Percentiles rank a stretch among this genome's conserved stretches.
phyloP scores from a whole-genome alignment of 805 yeast species.

The Clavispora asparagi region DNA sequence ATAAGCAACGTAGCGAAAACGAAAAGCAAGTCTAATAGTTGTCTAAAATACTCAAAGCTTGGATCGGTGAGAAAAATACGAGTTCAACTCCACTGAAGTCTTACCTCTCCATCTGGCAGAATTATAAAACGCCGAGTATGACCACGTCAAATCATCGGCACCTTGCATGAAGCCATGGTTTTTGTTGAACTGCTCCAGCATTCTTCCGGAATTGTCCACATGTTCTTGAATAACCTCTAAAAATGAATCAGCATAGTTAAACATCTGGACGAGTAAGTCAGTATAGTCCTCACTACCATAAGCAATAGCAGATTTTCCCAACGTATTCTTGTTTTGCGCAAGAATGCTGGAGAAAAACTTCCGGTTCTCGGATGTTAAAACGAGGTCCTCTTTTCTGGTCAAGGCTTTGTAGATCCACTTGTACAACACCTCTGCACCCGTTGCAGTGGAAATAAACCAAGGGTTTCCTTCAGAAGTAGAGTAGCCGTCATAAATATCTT shows the following conservation, averaged over 20 bases:
- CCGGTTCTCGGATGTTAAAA: slow-evolving; percentile 26
- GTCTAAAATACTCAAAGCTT: not conserved
- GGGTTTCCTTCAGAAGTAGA: slow-evolving; percentile 80
- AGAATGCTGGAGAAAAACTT: slow-evolving; percentile 31
- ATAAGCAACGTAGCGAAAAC: not conserved
- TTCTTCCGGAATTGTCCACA: slow-evolving; percentile 57
- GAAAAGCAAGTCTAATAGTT: not conserved
- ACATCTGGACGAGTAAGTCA: slow-evolving; percentile 40
- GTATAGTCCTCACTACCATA: slow-evolving; percentile 42
- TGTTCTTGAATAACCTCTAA: slow-evolving; percentile 54
- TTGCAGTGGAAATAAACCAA: slow-evolving; percentile 79
- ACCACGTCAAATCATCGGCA: slow-evolving; percentile 86
- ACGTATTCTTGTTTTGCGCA: slow-evolving; percentile 8
- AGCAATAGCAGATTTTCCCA: slow-evolving; percentile 18
- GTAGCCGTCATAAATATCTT: slow-evolving; percentile 79
- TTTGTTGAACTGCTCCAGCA: slow-evolving; percentile 87
- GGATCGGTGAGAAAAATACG: not conserved
- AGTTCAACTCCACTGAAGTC: slow-evolving; percentile 14
- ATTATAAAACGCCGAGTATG: slow-evolving; percentile 72
- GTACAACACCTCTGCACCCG: slow-evolving; percentile 61
- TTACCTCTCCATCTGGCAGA: slow-evolving; percentile 60
- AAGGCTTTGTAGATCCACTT: slow-evolving; percentile 46
- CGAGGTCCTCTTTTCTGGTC: slow-evolving; percentile 36
- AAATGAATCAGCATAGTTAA: slow-evolving; percentile 64
- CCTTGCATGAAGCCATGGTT: slow-evolving; percentile 84